Percentiles rank a stretch among this genome's conserved stretches.
Evolutionary conservation across 441 rosid species (phyloP).

Genomic region (Kokia cookei): DNA sequence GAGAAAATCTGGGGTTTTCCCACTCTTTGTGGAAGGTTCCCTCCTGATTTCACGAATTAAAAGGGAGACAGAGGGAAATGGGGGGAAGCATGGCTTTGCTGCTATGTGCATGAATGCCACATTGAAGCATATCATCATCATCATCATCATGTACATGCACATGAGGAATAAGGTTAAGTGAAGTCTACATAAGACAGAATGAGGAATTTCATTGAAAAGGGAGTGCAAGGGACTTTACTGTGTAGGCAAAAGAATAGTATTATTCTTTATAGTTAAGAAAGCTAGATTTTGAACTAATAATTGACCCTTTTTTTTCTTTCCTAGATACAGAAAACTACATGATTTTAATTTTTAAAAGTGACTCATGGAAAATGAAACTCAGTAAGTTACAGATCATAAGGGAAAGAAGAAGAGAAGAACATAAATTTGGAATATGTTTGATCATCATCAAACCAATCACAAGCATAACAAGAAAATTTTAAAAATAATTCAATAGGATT

Average conservation of each 20-base stretch:
- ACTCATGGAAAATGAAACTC: neutral
- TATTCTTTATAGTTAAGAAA: neutral
- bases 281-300: neutral
- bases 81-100: neutral
- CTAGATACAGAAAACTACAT: neutral
- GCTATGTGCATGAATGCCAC: neutral
- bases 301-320: neutral
- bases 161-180: neutral
- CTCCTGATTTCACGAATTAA: neutral
- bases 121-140: neutral
- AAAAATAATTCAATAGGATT: too few relatives aligned
- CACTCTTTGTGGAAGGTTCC: too few relatives aligned
- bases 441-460: neutral
- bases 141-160: neutral
- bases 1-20: neutral
- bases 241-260: neutral
- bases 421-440: neutral
- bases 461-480: neutral
- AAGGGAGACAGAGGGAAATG: neutral
- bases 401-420: neutral
- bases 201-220: neutral
- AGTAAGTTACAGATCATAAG: neutral
- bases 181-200: neutral
- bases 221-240: neutral
- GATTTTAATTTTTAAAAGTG: neutral